A percentile compares a stretch with the other conserved stretches of the same genome.
These are phyloP conservation scores for Jatropha curcas DNA, from an alignment of 345 rosid species.

Conservation along the genomic window DNA sequence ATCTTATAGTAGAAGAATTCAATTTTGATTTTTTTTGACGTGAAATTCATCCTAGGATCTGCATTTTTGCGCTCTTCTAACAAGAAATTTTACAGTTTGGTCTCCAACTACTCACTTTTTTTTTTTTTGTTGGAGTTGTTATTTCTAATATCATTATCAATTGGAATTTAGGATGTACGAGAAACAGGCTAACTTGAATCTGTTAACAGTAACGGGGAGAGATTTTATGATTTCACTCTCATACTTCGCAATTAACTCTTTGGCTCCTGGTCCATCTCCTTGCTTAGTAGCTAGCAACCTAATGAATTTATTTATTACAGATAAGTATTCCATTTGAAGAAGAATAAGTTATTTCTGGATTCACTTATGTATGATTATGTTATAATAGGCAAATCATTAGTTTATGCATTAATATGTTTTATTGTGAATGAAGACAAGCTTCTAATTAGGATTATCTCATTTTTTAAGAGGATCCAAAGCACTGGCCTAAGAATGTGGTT, in stretches of 20 bases:
- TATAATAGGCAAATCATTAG: not conserved
- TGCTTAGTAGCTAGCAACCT: too few species aligned
- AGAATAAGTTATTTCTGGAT: not conserved
- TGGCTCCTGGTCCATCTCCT: too few species aligned
- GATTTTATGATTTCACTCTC: not conserved
- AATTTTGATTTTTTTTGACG: too few species aligned
- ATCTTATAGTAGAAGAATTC: too few species aligned
- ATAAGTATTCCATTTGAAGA: too few species aligned
- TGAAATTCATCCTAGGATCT: not conserved
- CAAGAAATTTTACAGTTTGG: not conserved
- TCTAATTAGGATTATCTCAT: not conserved
- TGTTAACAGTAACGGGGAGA: not conserved
- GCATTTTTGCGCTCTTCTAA: not conserved
- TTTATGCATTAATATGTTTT: not conserved
- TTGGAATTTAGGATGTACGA: not conserved
- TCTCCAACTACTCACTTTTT: not conserved
- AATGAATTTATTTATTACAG: too few species aligned
- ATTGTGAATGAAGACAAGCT: not conserved
- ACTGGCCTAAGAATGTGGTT: slow-evolving; percentile 59
- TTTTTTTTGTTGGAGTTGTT: not conserved
- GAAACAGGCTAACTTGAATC: not conserved
- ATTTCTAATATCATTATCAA: too few species aligned
- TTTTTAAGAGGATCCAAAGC: slow-evolving; percentile 36
- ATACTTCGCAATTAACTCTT: too few species aligned
- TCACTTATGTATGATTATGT: not conserved